Percentiles rank a stretch among this genome's conserved stretches.
Evolutionary conservation across 2,329 filamentous ascomycete genomes (phyloP).

Genomic region (Exserohilum rostratum): DNA sequence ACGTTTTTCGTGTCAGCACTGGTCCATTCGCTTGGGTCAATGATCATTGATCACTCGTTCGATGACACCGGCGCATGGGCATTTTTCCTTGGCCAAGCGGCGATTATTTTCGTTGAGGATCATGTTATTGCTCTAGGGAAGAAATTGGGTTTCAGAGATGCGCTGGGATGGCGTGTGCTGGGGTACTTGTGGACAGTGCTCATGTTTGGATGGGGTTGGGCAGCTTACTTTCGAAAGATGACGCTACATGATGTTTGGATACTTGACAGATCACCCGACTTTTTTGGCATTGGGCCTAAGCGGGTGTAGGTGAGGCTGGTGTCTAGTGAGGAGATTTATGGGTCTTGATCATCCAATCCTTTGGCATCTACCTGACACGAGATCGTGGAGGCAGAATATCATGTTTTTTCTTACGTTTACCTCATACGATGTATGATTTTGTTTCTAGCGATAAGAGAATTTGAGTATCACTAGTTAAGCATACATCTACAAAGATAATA

Average conservation of each 20-base stretch:
- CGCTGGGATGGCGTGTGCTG: constrained; percentile 21
- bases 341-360: no score
- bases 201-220: constrained; percentile 22
- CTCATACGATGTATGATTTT: no score
- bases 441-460: no score
- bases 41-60: constrained; percentile 19
- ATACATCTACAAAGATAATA: no score
- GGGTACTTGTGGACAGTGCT: constrained; percentile 31
- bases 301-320: not conserved
- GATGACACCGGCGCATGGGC: constrained; percentile 23
- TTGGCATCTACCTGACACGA: no score
- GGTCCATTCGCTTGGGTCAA: constrained; percentile 26
- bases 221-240: constrained; percentile 8
- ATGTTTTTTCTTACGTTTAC: no score
- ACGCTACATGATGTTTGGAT: constrained; percentile 30
- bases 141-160: constrained; percentile 22
- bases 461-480: no score
- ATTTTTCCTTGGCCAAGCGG: constrained; percentile 33
- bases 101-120: constrained; percentile 38
- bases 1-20: constrained; percentile 27
- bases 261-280: constrained; percentile 21
- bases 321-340: no score
- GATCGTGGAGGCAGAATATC: no score
- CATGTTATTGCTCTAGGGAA: constrained; percentile 34
- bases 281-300: constrained; percentile 29